Evolutionary conservation across 163 green algal genomes (phyloP), one percentile per base, ranked within the genome.

Genomic region (Chloroidium sp.): DNA sequence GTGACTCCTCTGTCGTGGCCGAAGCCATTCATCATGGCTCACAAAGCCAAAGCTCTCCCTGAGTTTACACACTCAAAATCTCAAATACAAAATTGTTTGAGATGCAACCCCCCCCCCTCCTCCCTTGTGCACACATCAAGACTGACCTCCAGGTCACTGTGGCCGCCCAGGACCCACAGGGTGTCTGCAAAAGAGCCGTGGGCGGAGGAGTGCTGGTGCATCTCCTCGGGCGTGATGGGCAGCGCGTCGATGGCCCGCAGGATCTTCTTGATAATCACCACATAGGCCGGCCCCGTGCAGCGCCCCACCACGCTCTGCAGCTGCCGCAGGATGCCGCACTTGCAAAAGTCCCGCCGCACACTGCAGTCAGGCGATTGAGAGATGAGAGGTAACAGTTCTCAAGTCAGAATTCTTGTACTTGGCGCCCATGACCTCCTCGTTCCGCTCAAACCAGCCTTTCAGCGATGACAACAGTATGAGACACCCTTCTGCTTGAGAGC

Each of bases 151-250:
- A 74, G 79, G 59, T 90, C 86, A 0, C 76, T 59, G 81, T 88
- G 84, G 69, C 62, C 78, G 1, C 83, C 80, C 14, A 95, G 85
- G 59, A 82, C 77, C 10, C 85, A 79, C 76, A 97, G 87, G 62
- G 93, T 79, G 82, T 95, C 89, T 6, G 84, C 89, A 84, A 95
- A 95, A 13, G 89, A 94, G 81, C 93, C 93, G 74, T 96, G 92
- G 14, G 90, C 92, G 4, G 88, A 92, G 64, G 91, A 87, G 2
- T 86, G 88, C 6, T 82, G 76, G 83, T 93, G 88, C 61, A 97
- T 69, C 75, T 96, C 92, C 58, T 94, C 88, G 1, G 89, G 76
- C 0, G 83, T 88, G 3, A 95, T 79, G 1, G 92, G 93, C 76
- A 97, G 91, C 14, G 74, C 69, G 78, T 94, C 90, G 36, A 95